phyloP scores from a whole-genome alignment of 306 rosid genomes.

The Calophaca sinica region DNA sequence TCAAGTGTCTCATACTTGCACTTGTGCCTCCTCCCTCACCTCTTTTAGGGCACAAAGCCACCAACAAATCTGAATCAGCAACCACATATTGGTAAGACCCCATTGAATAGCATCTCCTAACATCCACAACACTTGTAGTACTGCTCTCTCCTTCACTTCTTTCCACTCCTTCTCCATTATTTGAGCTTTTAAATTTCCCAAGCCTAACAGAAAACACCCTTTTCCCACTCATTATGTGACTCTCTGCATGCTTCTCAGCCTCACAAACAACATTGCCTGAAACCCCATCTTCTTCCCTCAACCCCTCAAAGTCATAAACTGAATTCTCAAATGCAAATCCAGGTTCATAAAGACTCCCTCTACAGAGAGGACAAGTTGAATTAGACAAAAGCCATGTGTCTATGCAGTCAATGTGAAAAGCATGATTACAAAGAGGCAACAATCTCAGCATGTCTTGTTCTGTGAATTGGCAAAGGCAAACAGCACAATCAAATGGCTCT shows the following conservation, averaged over 20 bases:
- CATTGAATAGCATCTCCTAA: conserved; percentile 93
- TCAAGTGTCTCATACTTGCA: conserved; percentile 66
- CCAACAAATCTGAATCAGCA: conserved; percentile 81
- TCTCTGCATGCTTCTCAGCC: conserved; percentile 59
- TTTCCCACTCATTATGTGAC: conserved; percentile 64
- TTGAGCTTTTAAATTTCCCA: conserved; percentile 78
- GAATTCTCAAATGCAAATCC: conserved; percentile 73
- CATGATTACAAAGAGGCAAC: conserved; percentile 89
- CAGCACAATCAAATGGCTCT: conserved; percentile 93
- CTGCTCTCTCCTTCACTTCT: conserved; percentile 70
- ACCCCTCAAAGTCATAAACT: conserved; percentile 58
- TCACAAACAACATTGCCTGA: conserved; percentile 53
- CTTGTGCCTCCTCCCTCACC: conserved; percentile 43
- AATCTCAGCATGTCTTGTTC: conserved; percentile 80
- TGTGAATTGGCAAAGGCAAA: conserved; percentile 87
- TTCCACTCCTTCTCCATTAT: conserved; percentile 52
- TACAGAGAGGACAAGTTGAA: conserved; percentile 94
- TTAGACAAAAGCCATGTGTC: conserved; percentile 92
- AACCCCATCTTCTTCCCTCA: conserved; percentile 61
- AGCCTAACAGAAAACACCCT: conserved; percentile 85
- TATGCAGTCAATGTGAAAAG: conserved; percentile 85
- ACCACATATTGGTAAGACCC: conserved; percentile 92
- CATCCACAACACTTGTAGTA: conserved; percentile 67
- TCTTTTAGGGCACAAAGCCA: conserved; percentile 64
- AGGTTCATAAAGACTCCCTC: conserved; percentile 72